A percentile compares a stretch with the other conserved stretches of the same genome.
These are phyloP conservation scores for Psilocybe cyanescens DNA, from an alignment of 768 basidiomycete genomes.

Conservation along the genomic window DNA sequence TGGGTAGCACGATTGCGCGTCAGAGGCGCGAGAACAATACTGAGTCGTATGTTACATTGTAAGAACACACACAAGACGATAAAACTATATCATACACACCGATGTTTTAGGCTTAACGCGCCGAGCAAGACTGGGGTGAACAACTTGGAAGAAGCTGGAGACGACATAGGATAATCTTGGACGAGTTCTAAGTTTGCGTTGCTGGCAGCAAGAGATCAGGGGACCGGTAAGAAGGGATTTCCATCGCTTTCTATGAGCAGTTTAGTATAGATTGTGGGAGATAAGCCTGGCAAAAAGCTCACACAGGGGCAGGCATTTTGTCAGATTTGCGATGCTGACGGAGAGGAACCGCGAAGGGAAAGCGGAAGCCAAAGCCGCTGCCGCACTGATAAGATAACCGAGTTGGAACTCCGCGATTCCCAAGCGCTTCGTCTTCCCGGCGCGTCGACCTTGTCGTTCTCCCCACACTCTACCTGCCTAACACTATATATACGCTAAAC, in stretches of 20 bases:
- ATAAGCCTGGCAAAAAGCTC: neutral
- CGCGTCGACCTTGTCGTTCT: neutral
- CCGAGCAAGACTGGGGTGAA: conserved; percentile 16
- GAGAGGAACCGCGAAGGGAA: neutral
- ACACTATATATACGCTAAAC: conserved; percentile 6
- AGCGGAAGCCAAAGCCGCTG: conserved; percentile 2
- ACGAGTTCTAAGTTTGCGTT: neutral
- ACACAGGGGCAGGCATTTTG: neutral
- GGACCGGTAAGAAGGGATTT: neutral
- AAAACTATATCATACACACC: neutral
- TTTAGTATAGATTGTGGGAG: neutral
- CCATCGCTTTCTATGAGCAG: too few species aligned
- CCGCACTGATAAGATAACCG: conserved; percentile 5
- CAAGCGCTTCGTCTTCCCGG: neutral
- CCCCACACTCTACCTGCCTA: neutral
- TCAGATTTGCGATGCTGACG: neutral
- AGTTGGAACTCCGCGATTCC: conserved; percentile 2
- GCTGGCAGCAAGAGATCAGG: neutral
- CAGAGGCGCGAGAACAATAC: conserved; percentile 20
- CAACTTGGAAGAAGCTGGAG: conserved; percentile 9
- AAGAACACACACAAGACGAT: neutral
- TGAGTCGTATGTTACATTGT: neutral
- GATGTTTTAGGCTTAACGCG: conserved; percentile 14
- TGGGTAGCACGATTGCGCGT: conserved; percentile 19
- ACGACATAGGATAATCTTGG: neutral